These are phyloP conservation scores for Lipomyces anomalus DNA, from an alignment of 805 yeast genomes.

Conservation along the genomic window DNA sequence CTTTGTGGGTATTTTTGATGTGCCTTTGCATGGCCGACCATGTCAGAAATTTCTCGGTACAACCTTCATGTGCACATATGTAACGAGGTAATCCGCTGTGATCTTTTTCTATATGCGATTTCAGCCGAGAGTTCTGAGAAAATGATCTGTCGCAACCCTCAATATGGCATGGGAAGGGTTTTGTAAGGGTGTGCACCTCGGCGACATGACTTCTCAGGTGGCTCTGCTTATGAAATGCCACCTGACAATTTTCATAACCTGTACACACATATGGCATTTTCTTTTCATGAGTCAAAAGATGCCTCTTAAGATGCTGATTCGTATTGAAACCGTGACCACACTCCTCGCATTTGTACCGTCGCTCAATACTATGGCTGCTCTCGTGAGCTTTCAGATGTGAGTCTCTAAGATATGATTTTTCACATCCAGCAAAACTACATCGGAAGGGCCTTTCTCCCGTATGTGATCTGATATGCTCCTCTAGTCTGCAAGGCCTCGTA, in stretches of 20 bases:
- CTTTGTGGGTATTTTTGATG: conserved; percentile 66
- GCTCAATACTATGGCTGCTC: conserved; percentile 29
- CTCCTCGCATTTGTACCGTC: conserved; percentile 38
- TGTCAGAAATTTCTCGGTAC: conserved; percentile 55
- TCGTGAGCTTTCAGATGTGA: conserved; percentile 75
- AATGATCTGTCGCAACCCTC: conserved; percentile 59
- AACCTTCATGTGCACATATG: conserved; percentile 36
- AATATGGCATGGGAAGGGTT: conserved; percentile 45
- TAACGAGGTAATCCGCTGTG: conserved; percentile 42
- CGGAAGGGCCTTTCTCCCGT: conserved; percentile 69
- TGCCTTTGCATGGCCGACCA: conserved; percentile 74
- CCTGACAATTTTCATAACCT: conserved; percentile 52
- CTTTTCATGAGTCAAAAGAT: conserved; percentile 71
- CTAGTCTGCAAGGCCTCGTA: conserved; percentile 71
- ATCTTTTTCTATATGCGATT: conserved; percentile 57
- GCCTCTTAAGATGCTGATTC: conserved; percentile 74
- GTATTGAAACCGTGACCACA: conserved; percentile 84
- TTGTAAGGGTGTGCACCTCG: conserved; percentile 51
- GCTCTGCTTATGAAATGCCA: conserved; percentile 67
- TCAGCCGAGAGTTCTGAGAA: conserved; percentile 57
- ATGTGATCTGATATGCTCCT: conserved; percentile 76
- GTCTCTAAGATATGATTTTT: conserved; percentile 60
- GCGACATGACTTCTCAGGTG: conserved; percentile 67
- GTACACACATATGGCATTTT: conserved; percentile 50
- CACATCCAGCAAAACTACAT: conserved; percentile 54